Conservation (phyloP, 2,329 filamentous ascomycete species). For the Aspergillus neotritici region DNA sequence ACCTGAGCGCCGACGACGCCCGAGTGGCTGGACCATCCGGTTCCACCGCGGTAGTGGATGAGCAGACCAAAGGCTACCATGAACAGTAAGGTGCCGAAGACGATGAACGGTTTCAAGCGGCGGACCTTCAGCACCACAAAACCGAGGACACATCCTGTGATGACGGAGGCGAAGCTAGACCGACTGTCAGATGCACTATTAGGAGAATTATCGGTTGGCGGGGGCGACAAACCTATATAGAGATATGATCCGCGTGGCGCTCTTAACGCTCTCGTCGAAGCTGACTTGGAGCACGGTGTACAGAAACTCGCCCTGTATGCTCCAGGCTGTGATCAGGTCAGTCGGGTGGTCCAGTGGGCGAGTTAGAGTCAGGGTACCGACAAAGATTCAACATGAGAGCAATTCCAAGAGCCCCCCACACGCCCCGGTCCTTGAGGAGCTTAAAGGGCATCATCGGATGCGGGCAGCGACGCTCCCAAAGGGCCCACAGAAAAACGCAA, state of each 20-base stretch:
- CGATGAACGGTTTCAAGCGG: slow-evolving; percentile 59
- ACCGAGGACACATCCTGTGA: slow-evolving; percentile 54
- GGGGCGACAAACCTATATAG: slow-evolving; percentile 45
- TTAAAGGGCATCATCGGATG: slow-evolving; percentile 56
- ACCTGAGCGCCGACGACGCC: slow-evolving; percentile 60
- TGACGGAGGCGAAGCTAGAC: slow-evolving; percentile 47
- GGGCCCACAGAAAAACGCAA: slow-evolving; percentile 46
- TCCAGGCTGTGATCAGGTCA: slow-evolving; percentile 42
- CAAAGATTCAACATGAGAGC: slow-evolving; percentile 29
- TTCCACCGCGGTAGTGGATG: slow-evolving; percentile 57
- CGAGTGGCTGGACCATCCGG: slow-evolving; percentile 39
- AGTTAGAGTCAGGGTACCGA: slow-evolving; percentile 24
- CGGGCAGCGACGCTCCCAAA: slow-evolving; percentile 50
- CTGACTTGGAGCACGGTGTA: slow-evolving; percentile 58
- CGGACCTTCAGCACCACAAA: slow-evolving; percentile 53
- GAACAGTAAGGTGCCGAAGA: slow-evolving; percentile 56
- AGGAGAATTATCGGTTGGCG: not conserved
- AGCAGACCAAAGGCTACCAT: slow-evolving; percentile 61
- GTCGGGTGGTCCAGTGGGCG: slow-evolving; percentile 9
- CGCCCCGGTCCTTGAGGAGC: slow-evolving; percentile 57
- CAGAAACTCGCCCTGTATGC: slow-evolving; percentile 59
- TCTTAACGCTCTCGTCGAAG: slow-evolving; percentile 54
- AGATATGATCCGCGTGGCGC: slow-evolving; percentile 55
- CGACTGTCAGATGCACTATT: slow-evolving; percentile 1
- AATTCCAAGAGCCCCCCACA: slow-evolving; percentile 60